Evolutionary conservation across 1,284 basidiomycete genomes (phyloP), one percentile per base, ranked within the genome.

Genomic region (Ustilago bromivora): DNA sequence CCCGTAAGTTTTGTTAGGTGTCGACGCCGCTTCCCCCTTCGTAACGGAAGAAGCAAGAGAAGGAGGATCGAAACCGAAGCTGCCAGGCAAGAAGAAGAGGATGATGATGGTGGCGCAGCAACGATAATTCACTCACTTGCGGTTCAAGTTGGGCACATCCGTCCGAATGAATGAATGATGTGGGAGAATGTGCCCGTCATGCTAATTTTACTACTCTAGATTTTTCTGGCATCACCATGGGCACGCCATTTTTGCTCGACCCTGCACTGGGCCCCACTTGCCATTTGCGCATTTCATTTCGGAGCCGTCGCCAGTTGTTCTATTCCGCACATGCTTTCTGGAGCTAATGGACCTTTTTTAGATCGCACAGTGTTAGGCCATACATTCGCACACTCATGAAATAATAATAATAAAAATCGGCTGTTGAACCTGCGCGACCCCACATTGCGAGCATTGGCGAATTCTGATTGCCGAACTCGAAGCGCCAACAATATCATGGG

Each of bases 241-340:
- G 19, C 47, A 41, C 23, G 47, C n/a, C n/a, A 41, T 17, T 41
- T 7, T 49, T 49, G 4, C 38, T 32, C 11, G 51, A 61, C 60
- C 52, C 52, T 61, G 51, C 60, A 36, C 52, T 58, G 61, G 60
- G 57, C 66, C 54, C 66, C 59, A 49, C 66, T 61, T 55, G 13
- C 41, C 7, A 19, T 17, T 40, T 40, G 38, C 11, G 38, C 8
- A 35, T 49, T 46, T 52, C 28, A 52, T 54, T 59, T 62, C 38
- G 43, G 8, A 47, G 40, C 34, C 4, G 32, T 53, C 28, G 62
- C 61, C 66, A 66, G 63, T 76, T 68, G 73, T 61, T 52, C 73
- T 40, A 76, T 71, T 68, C 61, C 73, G 57, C 64, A 55, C 65
- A 76, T 71, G 34, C 10, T 34, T 36, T 67, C 73, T 76, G 68